Percentiles rank a stretch among this genome's conserved stretches.
Conservation (phyloP, 1,284 basidiomycete species). For the Sporisorium scitamineum region DNA sequence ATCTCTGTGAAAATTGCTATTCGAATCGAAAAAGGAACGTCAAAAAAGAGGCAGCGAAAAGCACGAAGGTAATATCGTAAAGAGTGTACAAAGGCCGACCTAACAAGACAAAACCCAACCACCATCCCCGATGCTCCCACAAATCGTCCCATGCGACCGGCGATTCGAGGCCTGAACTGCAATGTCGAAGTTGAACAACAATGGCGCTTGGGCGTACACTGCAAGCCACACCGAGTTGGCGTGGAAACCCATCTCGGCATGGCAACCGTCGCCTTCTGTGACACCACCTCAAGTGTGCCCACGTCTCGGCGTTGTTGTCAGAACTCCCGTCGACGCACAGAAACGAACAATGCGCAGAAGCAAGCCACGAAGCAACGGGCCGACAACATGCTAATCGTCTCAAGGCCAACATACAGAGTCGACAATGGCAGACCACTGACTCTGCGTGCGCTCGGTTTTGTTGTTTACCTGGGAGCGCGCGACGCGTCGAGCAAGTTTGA, state of each 20-base stretch:
- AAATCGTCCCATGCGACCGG: background rate
- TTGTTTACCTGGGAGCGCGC: background rate
- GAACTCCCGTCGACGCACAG: background rate
- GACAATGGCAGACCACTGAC: background rate
- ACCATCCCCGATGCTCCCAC: background rate
- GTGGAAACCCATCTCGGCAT: background rate
- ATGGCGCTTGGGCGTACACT: background rate
- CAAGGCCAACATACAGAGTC: background rate
- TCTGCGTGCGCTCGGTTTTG: too few relatives aligned
- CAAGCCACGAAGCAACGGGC: background rate
- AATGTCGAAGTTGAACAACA: background rate
- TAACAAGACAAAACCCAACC: background rate
- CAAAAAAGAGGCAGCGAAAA: background rate
- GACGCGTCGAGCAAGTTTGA: constrained; percentile 1
- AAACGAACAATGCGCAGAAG: background rate
- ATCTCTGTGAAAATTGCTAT: too few relatives aligned
- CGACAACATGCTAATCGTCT: too few relatives aligned
- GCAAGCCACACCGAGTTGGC: constrained; percentile 2
- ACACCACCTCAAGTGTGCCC: background rate
- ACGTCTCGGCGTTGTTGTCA: constrained; percentile 2
- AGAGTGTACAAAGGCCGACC: background rate
- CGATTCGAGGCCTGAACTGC: background rate
- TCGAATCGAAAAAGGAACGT: background rate
- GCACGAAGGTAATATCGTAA: background rate
- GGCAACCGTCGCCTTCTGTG: background rate